A percentile compares a stretch with the other conserved stretches of the same genome.
phyloP scores from a whole-genome alignment of 331 rosid genomes.

The Malus hybrid region DNA sequence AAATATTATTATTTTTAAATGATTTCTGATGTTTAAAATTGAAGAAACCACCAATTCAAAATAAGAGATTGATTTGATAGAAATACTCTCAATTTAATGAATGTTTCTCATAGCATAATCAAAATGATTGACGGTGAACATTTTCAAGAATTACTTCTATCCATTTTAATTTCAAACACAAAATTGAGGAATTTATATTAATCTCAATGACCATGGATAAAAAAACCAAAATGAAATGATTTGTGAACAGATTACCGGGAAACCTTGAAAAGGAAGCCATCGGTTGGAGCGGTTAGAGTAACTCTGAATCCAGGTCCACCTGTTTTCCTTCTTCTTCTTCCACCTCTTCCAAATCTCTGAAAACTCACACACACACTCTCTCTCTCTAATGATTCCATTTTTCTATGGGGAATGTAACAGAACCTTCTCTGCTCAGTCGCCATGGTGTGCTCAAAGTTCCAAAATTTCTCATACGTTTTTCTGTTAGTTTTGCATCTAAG shows the following conservation, averaged over 20 bases:
- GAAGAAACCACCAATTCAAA: rapidly evolving
- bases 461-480: constrained; percentile 6
- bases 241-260: constrained; percentile 18
- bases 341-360: background rate
- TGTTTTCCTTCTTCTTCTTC: constrained; percentile 4
- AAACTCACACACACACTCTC: background rate
- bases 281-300: constrained; percentile 36
- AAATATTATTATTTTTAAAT: no score
- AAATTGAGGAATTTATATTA: no score
- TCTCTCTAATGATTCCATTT: constrained; percentile 6
- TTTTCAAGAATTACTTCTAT: no score
- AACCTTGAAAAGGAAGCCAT: constrained; percentile 33
- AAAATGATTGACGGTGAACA: no score
- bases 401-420: background rate
- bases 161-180: no score
- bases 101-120: no score
- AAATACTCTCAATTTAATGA: no score
- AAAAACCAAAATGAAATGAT: background rate
- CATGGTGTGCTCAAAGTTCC: constrained; percentile 2
- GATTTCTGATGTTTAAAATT: no score
- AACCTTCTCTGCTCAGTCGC: background rate
- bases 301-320: constrained; percentile 17
- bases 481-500: background rate
- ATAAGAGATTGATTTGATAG: rapidly evolving
- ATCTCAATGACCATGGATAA: no score